Conservation (phyloP, 139 green algal genomes). For the Chlamydomonas schloesseri region DNA sequence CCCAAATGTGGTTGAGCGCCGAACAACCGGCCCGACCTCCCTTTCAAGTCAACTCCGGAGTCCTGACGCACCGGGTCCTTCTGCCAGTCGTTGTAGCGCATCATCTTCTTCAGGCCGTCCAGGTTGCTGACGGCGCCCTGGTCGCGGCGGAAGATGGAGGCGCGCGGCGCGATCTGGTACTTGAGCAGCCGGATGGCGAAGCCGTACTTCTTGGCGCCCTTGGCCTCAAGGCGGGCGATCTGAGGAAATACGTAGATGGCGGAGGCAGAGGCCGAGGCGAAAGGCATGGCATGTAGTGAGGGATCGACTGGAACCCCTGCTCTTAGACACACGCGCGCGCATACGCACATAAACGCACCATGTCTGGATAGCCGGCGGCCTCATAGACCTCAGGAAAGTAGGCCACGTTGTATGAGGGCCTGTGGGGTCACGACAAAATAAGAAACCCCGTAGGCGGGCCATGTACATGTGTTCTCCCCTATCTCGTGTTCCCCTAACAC, state of each 20-base stretch:
- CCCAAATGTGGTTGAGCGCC: no score
- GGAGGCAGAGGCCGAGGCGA: no score
- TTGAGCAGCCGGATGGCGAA: slow-evolving; percentile 64
- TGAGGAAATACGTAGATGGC: not conserved
- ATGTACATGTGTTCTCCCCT: no score
- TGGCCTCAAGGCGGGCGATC: not conserved
- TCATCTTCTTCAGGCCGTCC: slow-evolving; percentile 68
- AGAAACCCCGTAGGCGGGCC: no score
- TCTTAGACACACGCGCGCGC: no score
- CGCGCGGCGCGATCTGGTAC: slow-evolving; percentile 73
- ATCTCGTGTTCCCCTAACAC: no score
- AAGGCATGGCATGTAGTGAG: no score
- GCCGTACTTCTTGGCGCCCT: slow-evolving; percentile 61
- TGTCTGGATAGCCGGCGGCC: slow-evolving; percentile 62
- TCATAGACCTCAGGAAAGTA: slow-evolving; percentile 68
- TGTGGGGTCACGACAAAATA: no score
- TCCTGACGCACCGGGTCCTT: slow-evolving; percentile 61
- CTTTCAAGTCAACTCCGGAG: no score
- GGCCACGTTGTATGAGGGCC: slow-evolving; percentile 76
- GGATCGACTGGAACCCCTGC: no score
- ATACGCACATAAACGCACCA: slow-evolving; percentile 7
- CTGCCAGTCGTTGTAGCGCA: slow-evolving; percentile 79
- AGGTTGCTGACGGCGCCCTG: slow-evolving; percentile 61
- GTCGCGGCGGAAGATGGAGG: slow-evolving; percentile 84
- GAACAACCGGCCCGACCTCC: no score